A percentile compares a stretch with the other conserved stretches of the same genome.
Evolutionary conservation across 2,329 filamentous ascomycete genomes (phyloP).

Genomic region (Teratosphaeria destructans): DNA sequence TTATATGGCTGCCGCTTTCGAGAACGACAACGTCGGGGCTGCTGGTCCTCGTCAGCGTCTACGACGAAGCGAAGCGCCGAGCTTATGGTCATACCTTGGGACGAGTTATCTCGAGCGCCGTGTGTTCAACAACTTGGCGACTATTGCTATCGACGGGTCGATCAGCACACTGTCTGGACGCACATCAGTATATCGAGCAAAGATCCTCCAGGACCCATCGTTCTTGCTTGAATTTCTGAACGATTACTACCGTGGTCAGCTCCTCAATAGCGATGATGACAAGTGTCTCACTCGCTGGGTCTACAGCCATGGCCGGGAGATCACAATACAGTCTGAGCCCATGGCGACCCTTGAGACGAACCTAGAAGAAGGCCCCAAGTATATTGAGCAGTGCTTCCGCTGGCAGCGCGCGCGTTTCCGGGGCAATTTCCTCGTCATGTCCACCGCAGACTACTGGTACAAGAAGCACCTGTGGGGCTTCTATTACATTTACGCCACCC

Average conservation of each 20-base stretch:
- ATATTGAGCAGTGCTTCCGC: constrained; percentile 42
- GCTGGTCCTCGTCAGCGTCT: constrained; percentile 50
- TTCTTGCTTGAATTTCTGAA: constrained; percentile 39
- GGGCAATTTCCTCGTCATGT: constrained; percentile 42
- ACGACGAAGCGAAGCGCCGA: constrained; percentile 25
- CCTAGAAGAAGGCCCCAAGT: constrained; percentile 42
- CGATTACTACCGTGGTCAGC: constrained; percentile 42
- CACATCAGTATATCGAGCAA: constrained; percentile 42
- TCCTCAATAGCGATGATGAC: constrained; percentile 49
- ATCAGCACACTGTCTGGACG: constrained; percentile 50
- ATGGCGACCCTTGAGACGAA: constrained; percentile 43
- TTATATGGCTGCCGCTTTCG: constrained; percentile 29
- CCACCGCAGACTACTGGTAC: constrained; percentile 25
- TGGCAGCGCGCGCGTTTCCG: constrained; percentile 52
- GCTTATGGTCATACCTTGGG: constrained; percentile 45
- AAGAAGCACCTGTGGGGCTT: constrained; percentile 40
- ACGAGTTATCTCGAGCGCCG: constrained; percentile 51
- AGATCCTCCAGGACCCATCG: constrained; percentile 35
- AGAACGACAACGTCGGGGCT: constrained; percentile 39
- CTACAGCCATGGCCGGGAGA: constrained; percentile 40
- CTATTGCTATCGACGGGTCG: constrained; percentile 48
- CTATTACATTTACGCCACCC: constrained; percentile 47
- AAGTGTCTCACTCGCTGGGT: constrained; percentile 50
- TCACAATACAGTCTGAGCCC: constrained; percentile 44
- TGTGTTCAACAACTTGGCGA: constrained; percentile 50